Evolutionary conservation across 352 stramenopile genomes (phyloP).

Genomic region (Phytophthora fragariae): DNA sequence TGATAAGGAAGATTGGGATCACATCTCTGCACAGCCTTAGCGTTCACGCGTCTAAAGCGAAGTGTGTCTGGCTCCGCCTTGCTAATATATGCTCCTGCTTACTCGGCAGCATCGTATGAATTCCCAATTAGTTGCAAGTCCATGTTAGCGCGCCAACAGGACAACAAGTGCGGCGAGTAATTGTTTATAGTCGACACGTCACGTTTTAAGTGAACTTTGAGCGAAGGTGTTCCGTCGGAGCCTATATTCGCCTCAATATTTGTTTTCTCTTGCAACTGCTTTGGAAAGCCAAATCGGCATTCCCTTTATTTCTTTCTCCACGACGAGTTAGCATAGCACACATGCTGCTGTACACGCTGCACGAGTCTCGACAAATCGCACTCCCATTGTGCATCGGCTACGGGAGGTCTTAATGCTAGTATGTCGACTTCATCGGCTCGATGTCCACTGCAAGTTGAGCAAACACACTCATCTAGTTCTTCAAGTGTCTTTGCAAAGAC

Average conservation of each 20-base stretch:
- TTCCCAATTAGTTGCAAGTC: slow-evolving; percentile 25
- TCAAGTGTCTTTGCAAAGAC: too few species aligned
- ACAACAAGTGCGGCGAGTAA: background rate
- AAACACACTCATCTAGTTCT: too few species aligned
- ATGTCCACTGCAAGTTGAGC: too few species aligned
- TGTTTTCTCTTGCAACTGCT: slow-evolving; percentile 1
- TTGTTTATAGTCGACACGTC: slow-evolving; percentile 15
- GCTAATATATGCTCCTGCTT: too few species aligned
- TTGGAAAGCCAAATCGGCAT: slow-evolving; percentile 21
- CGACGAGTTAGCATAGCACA: slow-evolving; percentile 6
- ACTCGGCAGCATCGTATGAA: background rate
- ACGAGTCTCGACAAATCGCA: background rate
- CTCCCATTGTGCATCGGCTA: background rate
- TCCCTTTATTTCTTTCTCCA: slow-evolving; percentile 3
- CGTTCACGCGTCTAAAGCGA: too few species aligned
- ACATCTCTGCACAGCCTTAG: slow-evolving; percentile 1
- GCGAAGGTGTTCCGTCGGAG: background rate
- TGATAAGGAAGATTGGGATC: slow-evolving; percentile 8
- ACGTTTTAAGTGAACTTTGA: slow-evolving; percentile 7
- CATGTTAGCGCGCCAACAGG: slow-evolving; percentile 36
- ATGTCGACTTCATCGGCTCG: too few species aligned
- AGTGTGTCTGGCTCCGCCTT: background rate
- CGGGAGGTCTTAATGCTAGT: too few species aligned
- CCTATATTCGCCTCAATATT: background rate
- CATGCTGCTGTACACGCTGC: background rate